Evolutionary conservation across 306 rosid species (phyloP).

Genomic region (Inga oerstediana): DNA sequence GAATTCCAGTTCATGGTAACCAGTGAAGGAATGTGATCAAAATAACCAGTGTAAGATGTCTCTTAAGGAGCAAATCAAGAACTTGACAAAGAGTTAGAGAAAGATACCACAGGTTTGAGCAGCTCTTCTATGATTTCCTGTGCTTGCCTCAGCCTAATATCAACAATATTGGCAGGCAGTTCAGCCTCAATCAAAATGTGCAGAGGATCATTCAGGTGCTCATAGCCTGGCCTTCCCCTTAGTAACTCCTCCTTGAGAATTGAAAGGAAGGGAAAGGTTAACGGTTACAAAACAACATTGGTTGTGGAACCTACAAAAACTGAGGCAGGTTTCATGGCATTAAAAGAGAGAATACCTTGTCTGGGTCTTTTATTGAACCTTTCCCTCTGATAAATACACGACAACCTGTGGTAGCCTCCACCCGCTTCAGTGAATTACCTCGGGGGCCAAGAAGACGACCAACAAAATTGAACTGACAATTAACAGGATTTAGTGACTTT

Average conservation of each 20-base stretch:
- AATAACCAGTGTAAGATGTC: neutral
- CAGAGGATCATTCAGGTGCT: slow-evolving; percentile 90
- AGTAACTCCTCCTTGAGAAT: slow-evolving; percentile 73
- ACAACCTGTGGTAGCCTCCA: slow-evolving; percentile 64
- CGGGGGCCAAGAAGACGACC: slow-evolving; percentile 70
- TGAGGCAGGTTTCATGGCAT: neutral
- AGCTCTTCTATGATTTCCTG: slow-evolving; percentile 89
- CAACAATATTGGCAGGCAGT: slow-evolving; percentile 76
- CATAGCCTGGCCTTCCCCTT: slow-evolving; percentile 94
- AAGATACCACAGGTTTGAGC: slow-evolving; percentile 85
- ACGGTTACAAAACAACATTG: slow-evolving; percentile 23
- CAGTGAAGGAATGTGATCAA: neutral
- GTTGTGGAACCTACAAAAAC: slow-evolving; percentile 25
- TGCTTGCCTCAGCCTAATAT: slow-evolving; percentile 79
- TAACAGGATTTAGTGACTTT: slow-evolving; percentile 28
- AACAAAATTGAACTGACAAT: slow-evolving; percentile 60
- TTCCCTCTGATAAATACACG: slow-evolving; percentile 66
- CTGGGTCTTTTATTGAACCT: slow-evolving; percentile 61
- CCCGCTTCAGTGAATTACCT: slow-evolving; percentile 62
- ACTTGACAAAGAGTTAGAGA: slow-evolving; percentile 13
- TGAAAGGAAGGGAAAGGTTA: slow-evolving; percentile 27
- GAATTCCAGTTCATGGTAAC: neutral
- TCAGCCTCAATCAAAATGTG: slow-evolving; percentile 94
- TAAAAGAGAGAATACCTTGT: slow-evolving; percentile 44
- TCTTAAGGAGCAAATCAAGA: neutral